Percentiles rank a stretch among this genome's conserved stretches.
phyloP scores from a whole-genome alignment of 345 rosid genomes.

The Physaria fendleri region DNA sequence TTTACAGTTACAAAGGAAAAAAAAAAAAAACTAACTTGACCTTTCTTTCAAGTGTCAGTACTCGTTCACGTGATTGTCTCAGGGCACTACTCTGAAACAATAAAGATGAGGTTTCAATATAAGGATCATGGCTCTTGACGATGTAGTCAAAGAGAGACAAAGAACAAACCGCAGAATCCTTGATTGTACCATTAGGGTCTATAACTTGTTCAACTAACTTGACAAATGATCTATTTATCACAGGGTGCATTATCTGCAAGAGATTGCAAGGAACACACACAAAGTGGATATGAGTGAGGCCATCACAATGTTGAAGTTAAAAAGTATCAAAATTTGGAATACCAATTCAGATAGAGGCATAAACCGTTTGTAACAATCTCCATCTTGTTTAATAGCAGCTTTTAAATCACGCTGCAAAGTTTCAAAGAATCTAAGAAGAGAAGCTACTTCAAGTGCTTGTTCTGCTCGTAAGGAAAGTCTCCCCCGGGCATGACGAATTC shows the following conservation, averaged over 20 bases:
- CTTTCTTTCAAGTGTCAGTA: slow-evolving; percentile 63
- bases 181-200: slow-evolving; percentile 73
- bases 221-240: slow-evolving; percentile 44
- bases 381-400: slow-evolving; percentile 62
- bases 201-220: slow-evolving; percentile 57
- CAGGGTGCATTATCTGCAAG: slow-evolving; percentile 57
- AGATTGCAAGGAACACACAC: background rate
- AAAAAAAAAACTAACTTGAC: slow-evolving; percentile 24
- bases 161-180: slow-evolving; percentile 77
- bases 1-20: background rate
- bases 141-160: slow-evolving; percentile 2
- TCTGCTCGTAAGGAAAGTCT: slow-evolving; percentile 38
- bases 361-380: slow-evolving; percentile 56
- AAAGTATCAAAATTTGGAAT: background rate
- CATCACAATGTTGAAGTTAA: background rate
- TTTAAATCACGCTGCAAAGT: slow-evolving; percentile 60
- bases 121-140: background rate
- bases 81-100: slow-evolving; percentile 64
- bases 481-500: slow-evolving; percentile 41
- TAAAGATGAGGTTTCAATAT: slow-evolving; percentile 14
- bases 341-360: slow-evolving; percentile 79
- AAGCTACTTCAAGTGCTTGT: slow-evolving; percentile 61
- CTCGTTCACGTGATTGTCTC: slow-evolving; percentile 60
- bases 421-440: slow-evolving; percentile 50
- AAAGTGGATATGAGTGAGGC: background rate